Evolutionary conservation across 2,329 filamentous ascomycete genomes (phyloP).

Genomic region (Chaetomiaceae sp.): DNA sequence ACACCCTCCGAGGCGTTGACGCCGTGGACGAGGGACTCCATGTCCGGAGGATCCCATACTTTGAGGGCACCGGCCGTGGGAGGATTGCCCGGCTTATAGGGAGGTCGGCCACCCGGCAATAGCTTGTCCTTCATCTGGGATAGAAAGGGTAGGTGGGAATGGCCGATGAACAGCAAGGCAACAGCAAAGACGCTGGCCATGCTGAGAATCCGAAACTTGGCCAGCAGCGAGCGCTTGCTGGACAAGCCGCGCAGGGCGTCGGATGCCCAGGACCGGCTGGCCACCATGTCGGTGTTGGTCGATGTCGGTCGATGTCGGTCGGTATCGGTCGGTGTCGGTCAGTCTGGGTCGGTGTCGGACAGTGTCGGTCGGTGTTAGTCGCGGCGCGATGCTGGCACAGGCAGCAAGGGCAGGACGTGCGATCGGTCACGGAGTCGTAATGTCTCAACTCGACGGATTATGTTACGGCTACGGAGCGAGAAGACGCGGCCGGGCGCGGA

Average conservation of each 20-base stretch:
- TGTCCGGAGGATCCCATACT: background rate
- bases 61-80: background rate
- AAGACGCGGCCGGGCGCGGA: too few relatives aligned
- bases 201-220: background rate
- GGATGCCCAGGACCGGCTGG: background rate
- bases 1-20: background rate
- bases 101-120: too few relatives aligned
- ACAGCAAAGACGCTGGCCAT: background rate
- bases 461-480: too few relatives aligned
- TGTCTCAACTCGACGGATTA: too few relatives aligned
- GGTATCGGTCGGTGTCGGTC: too few relatives aligned
- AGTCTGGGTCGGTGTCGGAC: too few relatives aligned
- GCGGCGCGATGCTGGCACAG: too few relatives aligned
- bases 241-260: constrained; percentile 1
- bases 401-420: too few relatives aligned
- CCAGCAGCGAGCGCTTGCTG: background rate
- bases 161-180: constrained; percentile 1
- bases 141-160: background rate
- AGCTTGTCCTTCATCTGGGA: background rate
- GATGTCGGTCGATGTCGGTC: too few relatives aligned
- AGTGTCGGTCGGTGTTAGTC: too few relatives aligned
- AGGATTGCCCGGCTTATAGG: too few relatives aligned
- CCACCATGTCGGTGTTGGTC: background rate
- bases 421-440: too few relatives aligned
- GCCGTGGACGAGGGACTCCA: constrained; percentile 5